A percentile compares a stretch with the other conserved stretches of the same genome.
phyloP scores from a whole-genome alignment of 805 yeast genomes.

The Teunomyces atbi region DNA sequence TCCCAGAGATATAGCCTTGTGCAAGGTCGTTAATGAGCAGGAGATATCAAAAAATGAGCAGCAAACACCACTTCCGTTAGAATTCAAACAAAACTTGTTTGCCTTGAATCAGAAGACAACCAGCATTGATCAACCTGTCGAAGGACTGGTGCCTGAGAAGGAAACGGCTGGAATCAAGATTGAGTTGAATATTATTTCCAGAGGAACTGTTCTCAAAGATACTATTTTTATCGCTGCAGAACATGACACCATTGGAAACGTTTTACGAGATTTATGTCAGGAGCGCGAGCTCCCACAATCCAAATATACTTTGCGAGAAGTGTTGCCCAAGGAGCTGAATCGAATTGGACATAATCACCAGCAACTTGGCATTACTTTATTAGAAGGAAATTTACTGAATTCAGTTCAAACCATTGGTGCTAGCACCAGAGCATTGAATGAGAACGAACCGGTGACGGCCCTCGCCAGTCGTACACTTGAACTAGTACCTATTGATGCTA shows the following conservation, averaged over 20 bases:
- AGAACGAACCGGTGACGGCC: slow-evolving; percentile 12
- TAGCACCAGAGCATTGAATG: background rate
- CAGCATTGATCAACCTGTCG: background rate
- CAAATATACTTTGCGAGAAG: slow-evolving; percentile 24
- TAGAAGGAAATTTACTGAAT: slow-evolving; percentile 1
- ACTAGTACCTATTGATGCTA: slow-evolving; percentile 14
- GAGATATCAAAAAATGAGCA: slow-evolving; percentile 49
- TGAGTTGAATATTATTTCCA: background rate
- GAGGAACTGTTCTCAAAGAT: background rate
- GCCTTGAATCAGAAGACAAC: slow-evolving; percentile 1
- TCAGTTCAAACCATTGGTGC: background rate
- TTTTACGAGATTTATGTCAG: slow-evolving; percentile 27
- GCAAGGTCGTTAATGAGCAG: slow-evolving; percentile 48
- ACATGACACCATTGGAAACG: slow-evolving; percentile 19
- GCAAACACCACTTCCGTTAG: slow-evolving; percentile 54
- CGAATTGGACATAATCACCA: background rate
- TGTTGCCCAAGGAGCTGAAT: slow-evolving; percentile 8
- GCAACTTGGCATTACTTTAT: slow-evolving; percentile 1
- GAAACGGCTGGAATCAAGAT: background rate
- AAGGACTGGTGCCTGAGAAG: background rate
- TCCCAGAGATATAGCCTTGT: slow-evolving; percentile 75
- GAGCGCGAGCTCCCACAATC: slow-evolving; percentile 26
- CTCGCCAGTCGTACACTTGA: slow-evolving; percentile 16
- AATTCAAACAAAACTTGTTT: slow-evolving; percentile 19
- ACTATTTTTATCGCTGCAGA: slow-evolving; percentile 4